Conservation (phyloP, 176 grass and related monocot genomes). For the Poa annua region DNA sequence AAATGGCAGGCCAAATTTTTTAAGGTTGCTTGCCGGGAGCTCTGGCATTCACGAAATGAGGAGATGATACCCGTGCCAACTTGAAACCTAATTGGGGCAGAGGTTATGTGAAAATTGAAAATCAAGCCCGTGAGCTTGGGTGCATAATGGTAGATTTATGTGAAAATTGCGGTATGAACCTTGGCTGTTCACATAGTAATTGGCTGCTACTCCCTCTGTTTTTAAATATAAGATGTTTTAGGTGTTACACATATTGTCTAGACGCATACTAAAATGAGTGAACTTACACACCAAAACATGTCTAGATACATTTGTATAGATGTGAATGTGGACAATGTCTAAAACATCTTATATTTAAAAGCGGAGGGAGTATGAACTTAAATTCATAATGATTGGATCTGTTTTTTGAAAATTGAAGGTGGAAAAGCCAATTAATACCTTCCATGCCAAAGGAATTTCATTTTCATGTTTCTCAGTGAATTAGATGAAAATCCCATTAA, state of each 20-base stretch:
- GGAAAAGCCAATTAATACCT: neutral
- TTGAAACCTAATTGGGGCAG: neutral
- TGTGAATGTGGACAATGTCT: too few species aligned
- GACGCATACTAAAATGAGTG: too few species aligned
- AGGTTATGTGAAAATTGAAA: constrained; percentile 4
- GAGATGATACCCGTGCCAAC: neutral
- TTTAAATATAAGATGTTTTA: too few species aligned
- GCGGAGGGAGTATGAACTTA: too few species aligned
- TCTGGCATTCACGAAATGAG: neutral
- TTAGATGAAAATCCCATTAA: neutral
- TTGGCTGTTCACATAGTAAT: neutral
- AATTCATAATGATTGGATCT: neutral
- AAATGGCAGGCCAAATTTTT: neutral
- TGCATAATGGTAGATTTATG: neutral
- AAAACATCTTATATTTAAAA: too few species aligned
- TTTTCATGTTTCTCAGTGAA: neutral
- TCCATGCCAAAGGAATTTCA: neutral
- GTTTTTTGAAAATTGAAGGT: neutral
- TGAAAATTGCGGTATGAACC: neutral
- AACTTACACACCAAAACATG: too few species aligned
- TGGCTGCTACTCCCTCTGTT: too few species aligned
- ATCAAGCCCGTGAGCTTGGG: neutral
- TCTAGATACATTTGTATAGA: too few species aligned
- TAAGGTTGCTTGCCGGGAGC: neutral
- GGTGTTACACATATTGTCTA: too few species aligned